These are phyloP conservation scores for Chlamydomonas sphaeroides DNA, from an alignment of 139 green algal genomes.

Conservation along the genomic window DNA sequence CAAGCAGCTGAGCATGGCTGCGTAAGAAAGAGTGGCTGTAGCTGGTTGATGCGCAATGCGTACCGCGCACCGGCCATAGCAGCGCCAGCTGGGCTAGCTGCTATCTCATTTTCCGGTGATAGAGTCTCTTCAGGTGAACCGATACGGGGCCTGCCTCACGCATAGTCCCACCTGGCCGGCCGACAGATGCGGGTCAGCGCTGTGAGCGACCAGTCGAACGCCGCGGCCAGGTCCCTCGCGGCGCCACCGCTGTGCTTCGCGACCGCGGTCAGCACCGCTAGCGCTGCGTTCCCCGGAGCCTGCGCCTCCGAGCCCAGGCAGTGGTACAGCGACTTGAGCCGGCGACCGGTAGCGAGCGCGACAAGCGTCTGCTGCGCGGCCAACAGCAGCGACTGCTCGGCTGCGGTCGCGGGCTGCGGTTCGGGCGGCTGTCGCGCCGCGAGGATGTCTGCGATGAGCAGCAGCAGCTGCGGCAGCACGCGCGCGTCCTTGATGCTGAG, in stretches of 20 bases:
- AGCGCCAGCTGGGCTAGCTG: too few relatives aligned
- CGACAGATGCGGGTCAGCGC: slow-evolving; percentile 56
- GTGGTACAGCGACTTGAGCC: slow-evolving; percentile 67
- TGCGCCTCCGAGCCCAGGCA: neutral
- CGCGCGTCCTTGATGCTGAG: slow-evolving; percentile 13
- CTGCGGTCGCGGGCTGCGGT: neutral
- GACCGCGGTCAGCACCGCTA: slow-evolving; percentile 63
- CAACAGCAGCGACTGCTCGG: neutral
- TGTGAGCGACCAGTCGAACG: slow-evolving; percentile 68
- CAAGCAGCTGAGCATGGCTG: too few relatives aligned
- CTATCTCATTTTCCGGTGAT: too few relatives aligned
- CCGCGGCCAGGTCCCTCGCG: slow-evolving; percentile 49
- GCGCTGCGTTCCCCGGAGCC: slow-evolving; percentile 50
- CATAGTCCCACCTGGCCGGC: slow-evolving; percentile 22
- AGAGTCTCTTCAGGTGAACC: too few relatives aligned
- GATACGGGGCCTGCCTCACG: neutral
- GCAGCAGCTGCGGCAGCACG: slow-evolving; percentile 38
- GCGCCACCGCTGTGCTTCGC: slow-evolving; percentile 16
- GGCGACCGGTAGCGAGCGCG: slow-evolving; percentile 24
- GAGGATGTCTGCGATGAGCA: slow-evolving; percentile 32
- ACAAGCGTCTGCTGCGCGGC: neutral
- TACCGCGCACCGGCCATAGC: too few relatives aligned
- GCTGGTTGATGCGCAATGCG: too few relatives aligned
- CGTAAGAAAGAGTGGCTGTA: too few relatives aligned
- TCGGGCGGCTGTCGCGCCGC: neutral